These are phyloP conservation scores for Lodderomyces theae DNA, from an alignment of 1,139 yeast genomes.

Conservation along the genomic window DNA sequence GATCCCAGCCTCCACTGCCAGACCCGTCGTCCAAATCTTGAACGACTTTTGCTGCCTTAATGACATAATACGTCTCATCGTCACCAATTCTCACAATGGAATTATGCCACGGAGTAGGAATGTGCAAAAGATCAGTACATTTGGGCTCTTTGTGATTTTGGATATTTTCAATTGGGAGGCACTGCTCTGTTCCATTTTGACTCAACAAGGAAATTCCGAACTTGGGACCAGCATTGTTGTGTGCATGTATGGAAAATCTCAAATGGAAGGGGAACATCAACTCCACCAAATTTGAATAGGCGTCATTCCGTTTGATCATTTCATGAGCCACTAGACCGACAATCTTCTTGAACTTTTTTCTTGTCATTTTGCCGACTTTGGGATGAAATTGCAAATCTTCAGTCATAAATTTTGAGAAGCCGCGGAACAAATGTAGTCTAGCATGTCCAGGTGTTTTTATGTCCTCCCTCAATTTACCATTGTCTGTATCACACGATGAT, in stretches of 20 bases:
- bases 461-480: slow-evolving; percentile 34
- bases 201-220: slow-evolving; percentile 50
- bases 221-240: slow-evolving; percentile 56
- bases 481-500: slow-evolving; percentile 40
- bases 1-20: slow-evolving; percentile 27
- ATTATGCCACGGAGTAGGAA: slow-evolving; percentile 70
- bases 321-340: slow-evolving; percentile 57
- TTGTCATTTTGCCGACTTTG: slow-evolving; percentile 35
- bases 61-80: slow-evolving; percentile 23
- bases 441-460: slow-evolving; percentile 46
- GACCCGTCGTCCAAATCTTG: slow-evolving; percentile 23
- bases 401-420: slow-evolving; percentile 58
- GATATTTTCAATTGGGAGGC: slow-evolving; percentile 33
- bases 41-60: slow-evolving; percentile 26
- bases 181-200: slow-evolving; percentile 31
- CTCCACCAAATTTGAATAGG: slow-evolving; percentile 61
- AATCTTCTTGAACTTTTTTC: slow-evolving; percentile 48
- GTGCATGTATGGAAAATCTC: slow-evolving; percentile 61
- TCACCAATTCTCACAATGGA: slow-evolving; percentile 44
- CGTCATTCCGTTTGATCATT: slow-evolving; percentile 63
- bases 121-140: slow-evolving; percentile 51
- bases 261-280: slow-evolving; percentile 57
- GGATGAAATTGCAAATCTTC: slow-evolving; percentile 51
- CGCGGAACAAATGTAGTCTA: slow-evolving; percentile 50
- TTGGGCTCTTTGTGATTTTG: slow-evolving; percentile 29